Evolutionary conservation across 768 basidiomycete genomes (phyloP), one percentile per base, ranked within the genome.

Genomic region (Russula foetens): DNA sequence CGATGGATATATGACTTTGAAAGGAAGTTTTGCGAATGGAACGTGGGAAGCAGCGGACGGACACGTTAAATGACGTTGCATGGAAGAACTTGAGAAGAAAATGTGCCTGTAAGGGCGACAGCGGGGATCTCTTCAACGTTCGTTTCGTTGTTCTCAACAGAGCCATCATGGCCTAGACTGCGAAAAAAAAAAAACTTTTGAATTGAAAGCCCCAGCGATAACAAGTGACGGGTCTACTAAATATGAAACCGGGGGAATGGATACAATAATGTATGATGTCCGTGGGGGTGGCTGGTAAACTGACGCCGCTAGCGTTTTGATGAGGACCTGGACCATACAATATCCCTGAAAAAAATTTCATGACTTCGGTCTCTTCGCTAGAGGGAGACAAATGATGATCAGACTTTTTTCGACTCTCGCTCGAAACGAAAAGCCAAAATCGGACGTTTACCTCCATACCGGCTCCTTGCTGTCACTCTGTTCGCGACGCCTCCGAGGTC

Each of bases 401-500:
- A 53, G 61, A 17, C 3, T 23, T 21, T 43, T 23, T 21, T 43
- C 33, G n/a, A 15, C 6, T 8, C 33, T 14, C 11, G 15, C 14
- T 48, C 26, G n/a, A 43, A 17, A n/a, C 23, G 4, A 1, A 35
- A 33, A 17, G 15, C 23, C 7, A 1, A 35, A 33, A 47, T 28
- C 14, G 29, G 17, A 35, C 48, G 73, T 79, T 26, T 72, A 93
- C 94, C 89, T 72, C 87, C 97, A 71, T 98, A 99, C 80, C 85
- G 86, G 77, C 94, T 97, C 65, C 97, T 82, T 39, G 88, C 82
- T 17, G 80, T 85, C 47, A 80, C 79, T 67, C 97, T 81, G 56
- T 88, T 88, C 9, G 91, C 88, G 17, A 99, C 97, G 51, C 89
- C 93, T 56, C 85, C 85, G 60, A 96, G 85, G 76, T 99, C 96